Base-by-base conservation (phyloP, 2,329 filamentous ascomycete species). In the Pestalotiopsis sp. region DNA sequence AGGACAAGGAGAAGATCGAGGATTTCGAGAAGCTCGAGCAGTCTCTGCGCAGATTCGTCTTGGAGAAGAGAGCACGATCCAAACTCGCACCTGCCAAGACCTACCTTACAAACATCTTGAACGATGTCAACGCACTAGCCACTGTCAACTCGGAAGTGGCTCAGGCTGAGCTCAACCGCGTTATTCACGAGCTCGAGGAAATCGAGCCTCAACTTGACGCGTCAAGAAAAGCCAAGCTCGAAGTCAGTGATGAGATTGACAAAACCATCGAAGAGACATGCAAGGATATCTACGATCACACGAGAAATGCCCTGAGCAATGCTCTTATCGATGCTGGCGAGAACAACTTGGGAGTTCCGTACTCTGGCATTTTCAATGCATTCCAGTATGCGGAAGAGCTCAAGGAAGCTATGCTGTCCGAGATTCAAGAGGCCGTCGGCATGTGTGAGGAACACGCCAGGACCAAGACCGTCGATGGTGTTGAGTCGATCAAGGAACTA, bases 61-160 rank as follows among this genome's bases (percentile, higher is more conserved):
- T 99, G 30, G 96, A 99, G 78, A 98, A 98, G 84, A 89, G 96
- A 67, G 94, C 96, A 61, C 89, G 94, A 38, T 98, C 96, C 9
- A 99, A 99, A 82, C 87, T 99, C 68, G 95, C 96, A 1, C 96
- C 96, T 4, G 96, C 96, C 6, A 94, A 94, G 80, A 98, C 95
- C 1, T 99, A 99, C 76, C 88, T 99, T 1, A 84, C 97, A 74
- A 99, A 99, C 78, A 91, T 98, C 30, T 86, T 99, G 40, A 92
- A 93, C 73, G 96, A 99, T 75, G 85, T 99, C 68, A 85, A 94
- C 75, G 91, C 89, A 3, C 85, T 99, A 56, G 95, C 95, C 4
- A 89, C 86, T 0, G 93, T 97, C 73, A 99, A 99, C 78, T 86
- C 90, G 30, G 93, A 97, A 71, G 91, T 98, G 35, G 94, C 94